phyloP scores from a whole-genome alignment of 169 alveolate species.

The Cryptosporidium sp. region DNA sequence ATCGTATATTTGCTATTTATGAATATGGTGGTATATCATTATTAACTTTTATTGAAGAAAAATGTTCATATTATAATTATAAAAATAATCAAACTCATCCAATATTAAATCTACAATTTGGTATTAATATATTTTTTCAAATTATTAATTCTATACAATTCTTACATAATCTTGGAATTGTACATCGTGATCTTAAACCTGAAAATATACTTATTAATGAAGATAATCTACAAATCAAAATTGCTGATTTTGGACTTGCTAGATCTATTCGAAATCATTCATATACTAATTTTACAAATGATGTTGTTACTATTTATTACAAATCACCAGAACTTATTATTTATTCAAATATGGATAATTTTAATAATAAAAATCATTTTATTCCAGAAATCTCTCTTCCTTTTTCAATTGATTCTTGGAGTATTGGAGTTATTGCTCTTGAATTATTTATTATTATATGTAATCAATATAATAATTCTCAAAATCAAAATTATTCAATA shows the following conservation, averaged over 20 bases:
- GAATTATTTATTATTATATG: constrained; percentile 45
- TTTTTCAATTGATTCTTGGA: constrained; percentile 63
- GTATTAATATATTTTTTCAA: constrained; percentile 48
- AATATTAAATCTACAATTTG: constrained; percentile 18
- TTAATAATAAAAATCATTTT: background rate
- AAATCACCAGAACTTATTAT: constrained; percentile 60
- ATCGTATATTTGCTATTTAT: constrained; percentile 62
- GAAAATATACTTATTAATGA: constrained; percentile 66
- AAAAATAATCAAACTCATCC: background rate
- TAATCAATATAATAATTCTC: background rate
- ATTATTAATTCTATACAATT: constrained; percentile 44
- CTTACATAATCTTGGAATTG: constrained; percentile 68
- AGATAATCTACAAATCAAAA: constrained; percentile 40
- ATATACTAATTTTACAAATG: constrained; percentile 46
- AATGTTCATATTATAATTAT: background rate
- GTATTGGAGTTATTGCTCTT: constrained; percentile 57
- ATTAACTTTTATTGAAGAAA: constrained; percentile 52
- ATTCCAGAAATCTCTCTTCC: constrained; percentile 17
- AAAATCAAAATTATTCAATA: background rate
- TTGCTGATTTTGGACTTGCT: constrained; percentile 74
- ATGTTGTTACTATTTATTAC: constrained; percentile 62
- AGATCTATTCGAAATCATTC: constrained; percentile 64
- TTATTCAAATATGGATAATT: background rate
- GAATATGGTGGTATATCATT: constrained; percentile 72
- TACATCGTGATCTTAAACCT: constrained; percentile 72